Percentiles rank a stretch among this genome's conserved stretches.
These are phyloP conservation scores for Gnaphalium uliginosum DNA, from an alignment of 129 eudicot species.

Conservation along the genomic window DNA sequence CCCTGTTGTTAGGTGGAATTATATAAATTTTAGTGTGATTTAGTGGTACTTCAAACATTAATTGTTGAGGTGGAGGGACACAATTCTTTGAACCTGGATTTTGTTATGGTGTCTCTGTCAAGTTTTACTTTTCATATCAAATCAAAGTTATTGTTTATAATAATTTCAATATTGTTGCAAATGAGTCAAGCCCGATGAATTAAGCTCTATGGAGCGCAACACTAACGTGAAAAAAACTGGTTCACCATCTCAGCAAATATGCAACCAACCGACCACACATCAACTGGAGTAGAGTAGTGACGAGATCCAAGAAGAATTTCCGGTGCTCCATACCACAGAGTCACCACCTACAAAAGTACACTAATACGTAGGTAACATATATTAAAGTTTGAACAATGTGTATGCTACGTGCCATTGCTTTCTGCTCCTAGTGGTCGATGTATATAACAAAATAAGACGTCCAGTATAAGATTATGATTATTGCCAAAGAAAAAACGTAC, in stretches of 20 bases:
- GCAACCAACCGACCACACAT: slow-evolving; percentile 96
- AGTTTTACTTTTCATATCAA: no score
- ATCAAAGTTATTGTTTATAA: no score
- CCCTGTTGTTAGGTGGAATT: no score
- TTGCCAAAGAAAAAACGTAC: neutral
- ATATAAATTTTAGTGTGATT: no score
- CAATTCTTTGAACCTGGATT: no score
- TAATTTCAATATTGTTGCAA: no score
- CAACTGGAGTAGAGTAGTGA: slow-evolving; percentile 92
- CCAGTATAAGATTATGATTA: neutral
- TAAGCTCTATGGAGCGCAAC: no score
- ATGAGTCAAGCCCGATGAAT: no score
- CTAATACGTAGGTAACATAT: neutral
- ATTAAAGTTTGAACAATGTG: neutral
- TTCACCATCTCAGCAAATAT: slow-evolving; percentile 99
- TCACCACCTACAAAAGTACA: slow-evolving; percentile 66
- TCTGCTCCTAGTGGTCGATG: neutral
- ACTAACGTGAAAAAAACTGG: no score
- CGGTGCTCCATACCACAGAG: slow-evolving; percentile 95
- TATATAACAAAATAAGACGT: neutral
- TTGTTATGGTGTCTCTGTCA: no score
- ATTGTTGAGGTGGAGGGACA: no score
- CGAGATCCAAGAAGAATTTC: slow-evolving; percentile 90
- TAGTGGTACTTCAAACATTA: no score
- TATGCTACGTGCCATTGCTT: neutral